Base-by-base conservation (phyloP, 352 stramenopile genomes). In the Pythium aphanidermatum region DNA sequence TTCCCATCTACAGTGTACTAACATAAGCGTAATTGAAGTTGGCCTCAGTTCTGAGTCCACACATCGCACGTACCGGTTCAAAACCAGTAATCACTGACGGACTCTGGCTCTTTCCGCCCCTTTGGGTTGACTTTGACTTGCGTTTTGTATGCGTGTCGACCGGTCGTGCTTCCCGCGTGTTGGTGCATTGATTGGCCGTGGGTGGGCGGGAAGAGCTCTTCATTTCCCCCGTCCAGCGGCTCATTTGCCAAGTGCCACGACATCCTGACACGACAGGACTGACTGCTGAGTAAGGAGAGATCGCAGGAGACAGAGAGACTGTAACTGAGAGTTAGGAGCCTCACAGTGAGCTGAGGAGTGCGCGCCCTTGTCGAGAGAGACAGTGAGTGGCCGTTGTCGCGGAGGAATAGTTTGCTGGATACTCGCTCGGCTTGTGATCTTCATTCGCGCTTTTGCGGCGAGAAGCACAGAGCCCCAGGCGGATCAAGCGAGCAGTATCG, bases 161-260 rank as follows among this genome's bases (percentile, higher is more conserved):
- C 32, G 8, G 13, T 16, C 16, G 8, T 33, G 29, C 10, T 33
- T 14, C n/a, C n/a, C n/a, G n/a, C n/a, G n/a, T n/a, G n/a, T n/a
- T n/a, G n/a, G n/a, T n/a, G n/a, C n/a, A n/a, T n/a, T n/a, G n/a
- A n/a, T n/a, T n/a, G n/a, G n/a, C n/a, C n/a, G 4, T 20, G 12
- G 8, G 31, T 19, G 24, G 48, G 48, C 38, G 48, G 38, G 30
- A 41, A 37, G 5, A 40, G 21, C 21, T 36, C 14, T 32, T 28
- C 45, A 44, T 53, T 33, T 27, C 45, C 43, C 45, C 45, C 45
- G 27, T 53, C 45, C 45, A 14, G 26, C 34, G 12, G 50, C 31
- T 30, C 50, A 58, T 58, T 58, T 43, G 51, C 50, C 41, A 58
- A 58, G 47, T 36, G 50, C 42, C 50, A 58, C 6, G 21, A 24